Evolutionary conservation across 495 filamentous ascomycete genomes (phyloP).

Genomic region (Alectoria sarmentosa): DNA sequence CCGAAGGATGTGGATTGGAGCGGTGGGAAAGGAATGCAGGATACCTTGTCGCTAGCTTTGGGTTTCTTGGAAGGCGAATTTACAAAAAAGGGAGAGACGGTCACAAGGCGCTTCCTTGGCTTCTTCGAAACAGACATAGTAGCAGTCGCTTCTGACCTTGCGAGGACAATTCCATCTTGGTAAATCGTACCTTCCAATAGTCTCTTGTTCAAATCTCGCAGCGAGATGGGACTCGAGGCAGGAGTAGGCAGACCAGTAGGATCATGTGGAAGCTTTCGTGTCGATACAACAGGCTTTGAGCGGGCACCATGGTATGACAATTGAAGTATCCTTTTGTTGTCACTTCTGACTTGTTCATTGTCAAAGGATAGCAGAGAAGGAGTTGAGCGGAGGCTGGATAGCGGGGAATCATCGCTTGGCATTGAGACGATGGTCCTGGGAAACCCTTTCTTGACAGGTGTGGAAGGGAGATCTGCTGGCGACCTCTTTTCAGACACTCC

Average conservation of each 20-base stretch:
- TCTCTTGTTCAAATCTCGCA: slow-evolving; percentile 5
- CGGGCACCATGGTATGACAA: background rate
- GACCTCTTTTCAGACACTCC: slow-evolving; percentile 16
- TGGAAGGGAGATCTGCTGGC: slow-evolving; percentile 5
- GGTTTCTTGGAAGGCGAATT: slow-evolving; percentile 16
- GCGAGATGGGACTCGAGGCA: slow-evolving; percentile 1
- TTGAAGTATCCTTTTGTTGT: background rate
- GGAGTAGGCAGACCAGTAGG: background rate
- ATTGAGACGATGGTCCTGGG: background rate
- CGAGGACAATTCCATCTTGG: background rate
- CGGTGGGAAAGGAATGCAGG: slow-evolving; percentile 64
- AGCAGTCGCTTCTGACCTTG: background rate
- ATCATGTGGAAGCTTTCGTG: background rate
- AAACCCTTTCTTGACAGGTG: background rate
- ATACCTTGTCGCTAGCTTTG: slow-evolving; percentile 41
- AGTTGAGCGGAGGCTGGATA: slow-evolving; percentile 11
- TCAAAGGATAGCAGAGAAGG: slow-evolving; percentile 2
- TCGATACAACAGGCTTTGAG: background rate
- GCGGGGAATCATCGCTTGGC: background rate
- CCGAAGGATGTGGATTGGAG: slow-evolving; percentile 60
- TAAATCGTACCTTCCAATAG: background rate
- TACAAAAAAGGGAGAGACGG: slow-evolving; percentile 39
- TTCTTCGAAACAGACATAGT: slow-evolving; percentile 1
- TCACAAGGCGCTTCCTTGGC: slow-evolving; percentile 11
- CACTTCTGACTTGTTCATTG: background rate